Evolutionary conservation across 805 yeast genomes (phyloP).

Genomic region (Wickerhamiella nectarea): DNA sequence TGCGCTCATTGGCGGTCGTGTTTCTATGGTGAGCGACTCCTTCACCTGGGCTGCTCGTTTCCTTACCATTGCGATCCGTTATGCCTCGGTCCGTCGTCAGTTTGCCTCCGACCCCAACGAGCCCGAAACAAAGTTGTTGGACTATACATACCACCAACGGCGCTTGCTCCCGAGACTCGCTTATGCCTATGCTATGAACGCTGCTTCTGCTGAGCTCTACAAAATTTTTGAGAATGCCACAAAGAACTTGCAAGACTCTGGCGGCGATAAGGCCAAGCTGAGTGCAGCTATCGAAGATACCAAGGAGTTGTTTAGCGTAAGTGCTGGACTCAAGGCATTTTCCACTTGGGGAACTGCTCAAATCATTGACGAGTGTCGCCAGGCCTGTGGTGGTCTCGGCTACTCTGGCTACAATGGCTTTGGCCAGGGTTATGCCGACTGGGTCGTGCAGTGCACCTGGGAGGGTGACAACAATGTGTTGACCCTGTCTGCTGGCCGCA

Average conservation of each 20-base stretch:
- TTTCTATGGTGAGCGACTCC: constrained; percentile 76
- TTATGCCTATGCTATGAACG: constrained; percentile 58
- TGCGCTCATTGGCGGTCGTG: constrained; percentile 80
- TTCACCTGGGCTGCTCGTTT: constrained; percentile 68
- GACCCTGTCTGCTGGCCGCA: constrained; percentile 72
- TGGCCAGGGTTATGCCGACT: constrained; percentile 77
- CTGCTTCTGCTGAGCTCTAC: constrained; percentile 53
- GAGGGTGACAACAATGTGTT: constrained; percentile 91
- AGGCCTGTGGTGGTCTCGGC: constrained; percentile 93
- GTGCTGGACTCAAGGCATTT: constrained; percentile 81
- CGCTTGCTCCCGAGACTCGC: constrained; percentile 78
- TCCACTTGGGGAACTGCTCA: constrained; percentile 75
- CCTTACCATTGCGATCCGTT: constrained; percentile 72
- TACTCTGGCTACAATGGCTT: constrained; percentile 87
- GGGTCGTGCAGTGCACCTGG: constrained; percentile 99
- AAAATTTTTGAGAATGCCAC: constrained; percentile 31
- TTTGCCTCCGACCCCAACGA: constrained; percentile 40
- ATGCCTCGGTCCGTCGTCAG: constrained; percentile 82
- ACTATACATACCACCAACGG: constrained; percentile 81
- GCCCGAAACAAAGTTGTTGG: constrained; percentile 60
- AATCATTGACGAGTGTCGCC: constrained; percentile 79
- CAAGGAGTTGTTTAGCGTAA: constrained; percentile 67
- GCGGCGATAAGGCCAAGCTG: constrained; percentile 36
- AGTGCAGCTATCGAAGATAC: constrained; percentile 39
- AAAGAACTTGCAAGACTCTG: constrained; percentile 32